A percentile compares a stretch with the other conserved stretches of the same genome.
phyloP scores from a whole-genome alignment of 164 flowering plant species.

The Taxillus chinensis region DNA sequence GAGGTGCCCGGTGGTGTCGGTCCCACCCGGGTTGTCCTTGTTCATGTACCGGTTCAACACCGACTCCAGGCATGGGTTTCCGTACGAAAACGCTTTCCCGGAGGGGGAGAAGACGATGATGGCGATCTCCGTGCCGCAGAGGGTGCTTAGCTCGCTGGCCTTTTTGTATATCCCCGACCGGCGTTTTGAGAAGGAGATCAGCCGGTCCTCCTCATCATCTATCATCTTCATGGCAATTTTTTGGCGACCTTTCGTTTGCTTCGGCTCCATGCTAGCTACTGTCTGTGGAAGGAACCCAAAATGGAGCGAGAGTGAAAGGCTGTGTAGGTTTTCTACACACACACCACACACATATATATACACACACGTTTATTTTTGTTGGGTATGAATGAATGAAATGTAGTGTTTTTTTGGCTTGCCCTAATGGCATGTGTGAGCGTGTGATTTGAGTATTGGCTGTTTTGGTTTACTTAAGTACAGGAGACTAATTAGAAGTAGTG shows the following conservation, averaged over 20 bases:
- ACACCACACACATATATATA: no score
- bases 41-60: conserved; percentile 5
- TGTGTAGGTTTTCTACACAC: no score
- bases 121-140: conserved; percentile 7
- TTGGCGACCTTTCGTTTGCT: conserved; percentile 1
- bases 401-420: no score
- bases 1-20: not conserved
- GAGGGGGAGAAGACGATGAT: conserved; percentile 8
- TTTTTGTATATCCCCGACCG: conserved; percentile 4
- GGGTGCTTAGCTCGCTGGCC: conserved; percentile 5
- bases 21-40: not conserved
- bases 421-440: no score
- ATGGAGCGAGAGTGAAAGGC: no score
- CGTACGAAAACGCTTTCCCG: conserved; percentile 6
- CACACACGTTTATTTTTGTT: no score
- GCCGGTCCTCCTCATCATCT: conserved; percentile 1
- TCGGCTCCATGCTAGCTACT: not conserved
- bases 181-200: conserved; percentile 3
- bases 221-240: conserved; percentile 2
- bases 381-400: no score
- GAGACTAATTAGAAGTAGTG: no score
- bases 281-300: no score
- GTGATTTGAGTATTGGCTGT: no score
- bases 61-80: conserved; percentile 9
- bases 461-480: no score